A percentile compares a stretch with the other conserved stretches of the same genome.
Conservation (phyloP, 2,329 filamentous ascomycete genomes). For the Penicillium crustosum region DNA sequence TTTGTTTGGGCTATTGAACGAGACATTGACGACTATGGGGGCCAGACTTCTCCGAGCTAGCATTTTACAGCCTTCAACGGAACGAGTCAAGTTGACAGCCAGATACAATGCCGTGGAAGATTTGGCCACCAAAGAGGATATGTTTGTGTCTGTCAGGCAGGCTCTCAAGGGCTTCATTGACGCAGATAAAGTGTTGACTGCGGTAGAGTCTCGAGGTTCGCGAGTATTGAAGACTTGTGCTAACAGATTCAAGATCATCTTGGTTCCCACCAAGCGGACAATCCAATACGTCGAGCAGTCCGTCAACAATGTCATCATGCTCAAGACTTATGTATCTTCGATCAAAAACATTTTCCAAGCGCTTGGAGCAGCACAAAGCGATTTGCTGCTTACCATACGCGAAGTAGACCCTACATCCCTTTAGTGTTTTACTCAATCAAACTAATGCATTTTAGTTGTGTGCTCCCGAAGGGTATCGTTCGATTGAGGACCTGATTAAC, state of each 20-base stretch:
- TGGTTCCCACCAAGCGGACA: conserved; percentile 66
- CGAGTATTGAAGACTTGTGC: not conserved
- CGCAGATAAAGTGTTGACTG: conserved; percentile 75
- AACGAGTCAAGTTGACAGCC: conserved; percentile 63
- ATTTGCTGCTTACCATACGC: conserved; percentile 66
- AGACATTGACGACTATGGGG: conserved; percentile 87
- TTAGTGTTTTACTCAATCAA: not conserved
- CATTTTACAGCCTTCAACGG: conserved; percentile 83
- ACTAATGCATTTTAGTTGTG: conserved; percentile 54
- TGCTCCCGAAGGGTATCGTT: conserved; percentile 59
- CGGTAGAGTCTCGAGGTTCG: conserved; percentile 49
- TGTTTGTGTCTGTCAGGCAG: conserved; percentile 75
- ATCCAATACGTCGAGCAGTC: conserved; percentile 73
- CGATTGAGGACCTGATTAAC: conserved; percentile 65
- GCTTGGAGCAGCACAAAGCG: conserved; percentile 62
- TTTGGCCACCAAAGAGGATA: conserved; percentile 75
- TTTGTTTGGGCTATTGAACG: conserved; percentile 80
- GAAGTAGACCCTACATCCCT: conserved; percentile 42
- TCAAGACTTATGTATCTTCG: conserved; percentile 76
- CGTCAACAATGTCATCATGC: conserved; percentile 80
- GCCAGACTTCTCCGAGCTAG: conserved; percentile 77
- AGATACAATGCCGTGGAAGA: conserved; percentile 84
- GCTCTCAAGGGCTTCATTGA: conserved; percentile 75
- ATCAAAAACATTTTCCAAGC: conserved; percentile 68
- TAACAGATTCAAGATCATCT: conserved; percentile 62